Percentiles rank a stretch among this genome's conserved stretches.
phyloP scores from a whole-genome alignment of 2,329 filamentous ascomycete genomes.

The Fonsecaea monophora region DNA sequence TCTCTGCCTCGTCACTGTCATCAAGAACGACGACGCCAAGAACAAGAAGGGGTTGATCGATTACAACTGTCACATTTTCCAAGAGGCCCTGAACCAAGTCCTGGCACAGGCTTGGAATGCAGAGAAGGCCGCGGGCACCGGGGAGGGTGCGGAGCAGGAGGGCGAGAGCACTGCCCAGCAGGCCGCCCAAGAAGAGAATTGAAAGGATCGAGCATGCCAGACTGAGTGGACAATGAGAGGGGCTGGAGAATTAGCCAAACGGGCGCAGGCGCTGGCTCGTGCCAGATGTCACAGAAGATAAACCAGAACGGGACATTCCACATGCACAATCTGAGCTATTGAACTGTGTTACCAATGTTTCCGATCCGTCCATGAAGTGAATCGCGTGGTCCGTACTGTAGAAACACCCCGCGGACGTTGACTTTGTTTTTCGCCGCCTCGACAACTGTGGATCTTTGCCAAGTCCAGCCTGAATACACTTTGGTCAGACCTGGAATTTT shows the following conservation, averaged over 20 bases:
- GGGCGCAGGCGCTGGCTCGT: neutral
- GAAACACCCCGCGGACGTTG: neutral
- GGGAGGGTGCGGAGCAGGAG: conserved; percentile 36
- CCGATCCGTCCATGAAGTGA: neutral
- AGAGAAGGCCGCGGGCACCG: conserved; percentile 42
- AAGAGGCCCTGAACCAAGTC: conserved; percentile 67
- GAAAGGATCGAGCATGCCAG: neutral
- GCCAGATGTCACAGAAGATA: neutral
- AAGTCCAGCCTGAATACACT: conserved; percentile 23
- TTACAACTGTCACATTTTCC: conserved; percentile 70
- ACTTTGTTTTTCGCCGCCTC: neutral
- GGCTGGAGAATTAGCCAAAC: neutral
- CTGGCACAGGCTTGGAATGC: conserved; percentile 61
- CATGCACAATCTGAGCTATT: neutral
- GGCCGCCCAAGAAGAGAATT: conserved; percentile 15
- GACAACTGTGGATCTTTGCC: conserved; percentile 17
- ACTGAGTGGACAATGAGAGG: neutral
- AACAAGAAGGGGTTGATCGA: conserved; percentile 70
- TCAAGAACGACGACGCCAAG: conserved; percentile 68
- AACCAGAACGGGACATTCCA: neutral
- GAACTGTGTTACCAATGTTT: neutral
- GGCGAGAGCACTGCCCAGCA: conserved; percentile 21
- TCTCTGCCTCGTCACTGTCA: conserved; percentile 68
- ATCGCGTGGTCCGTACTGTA: neutral
- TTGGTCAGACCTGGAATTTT: conserved; percentile 29